Evolutionary conservation across 2,329 filamentous ascomycete species (phyloP), one percentile per base, ranked within the genome.

Genomic region (Rutstroemia sp.): DNA sequence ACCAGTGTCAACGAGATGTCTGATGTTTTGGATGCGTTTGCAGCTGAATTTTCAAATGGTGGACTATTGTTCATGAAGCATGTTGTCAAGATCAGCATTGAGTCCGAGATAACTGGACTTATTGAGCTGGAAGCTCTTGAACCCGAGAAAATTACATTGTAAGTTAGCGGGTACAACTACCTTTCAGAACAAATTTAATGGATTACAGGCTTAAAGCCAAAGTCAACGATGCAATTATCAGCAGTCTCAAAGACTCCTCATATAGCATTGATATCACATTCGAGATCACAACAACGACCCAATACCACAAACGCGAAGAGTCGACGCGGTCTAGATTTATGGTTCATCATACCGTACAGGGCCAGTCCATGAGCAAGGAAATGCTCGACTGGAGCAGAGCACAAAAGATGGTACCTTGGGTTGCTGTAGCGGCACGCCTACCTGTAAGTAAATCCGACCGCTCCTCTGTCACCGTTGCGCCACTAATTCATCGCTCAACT

Each of bases 61-160:
- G 67, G 66, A 8, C 48, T 71, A 3, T 25, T 72, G 0, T 72
- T 71, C 48, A 62, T 71, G 63, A 67, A 65, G 46, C 66, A 69
- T 46, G 55, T 69, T 21, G 56, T 62, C 14, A 66, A 61, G 19
- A 50, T 70, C 8, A 49, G 45, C 9, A 56, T 69, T 10, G n/a
- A 12, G 38, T 62, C 58, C 2, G 52, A 45, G 3, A 50, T 55
- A 2, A 42, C 52, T 2, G 38, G 52, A 10, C 49, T 42, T 4
- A 60, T 63, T 19, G 39, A 49, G 23, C 63, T 66, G 12, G 45
- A 62, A 14, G 54, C 66, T 34, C 16, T 50, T 9, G 54, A 57
- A 46, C 16, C 16, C 21, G 57, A 60, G 48, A 1, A 41, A 47
- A 51, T 62, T 48, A 59, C 46, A 41, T 51, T 38, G 64, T 66